phyloP scores from a whole-genome alignment of 2,329 filamentous ascomycete genomes.

The Pseudocercospora crystallina region DNA sequence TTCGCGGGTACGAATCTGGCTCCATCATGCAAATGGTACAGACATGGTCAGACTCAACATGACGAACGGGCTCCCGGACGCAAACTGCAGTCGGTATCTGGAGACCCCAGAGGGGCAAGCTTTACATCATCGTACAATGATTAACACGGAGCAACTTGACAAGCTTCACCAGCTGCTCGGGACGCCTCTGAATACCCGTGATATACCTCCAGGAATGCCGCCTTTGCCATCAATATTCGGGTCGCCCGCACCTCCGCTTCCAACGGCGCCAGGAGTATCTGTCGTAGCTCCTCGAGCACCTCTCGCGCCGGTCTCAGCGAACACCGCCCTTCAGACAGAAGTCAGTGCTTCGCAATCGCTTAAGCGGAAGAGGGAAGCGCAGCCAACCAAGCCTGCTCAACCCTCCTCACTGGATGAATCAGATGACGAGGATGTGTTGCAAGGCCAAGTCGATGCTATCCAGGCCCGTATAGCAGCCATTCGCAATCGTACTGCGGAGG shows the following conservation, averaged over 20 bases:
- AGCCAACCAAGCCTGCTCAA: background rate
- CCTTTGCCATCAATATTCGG: conserved; percentile 15
- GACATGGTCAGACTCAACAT: too few relatives aligned
- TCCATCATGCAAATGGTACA: too few relatives aligned
- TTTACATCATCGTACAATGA: too few relatives aligned
- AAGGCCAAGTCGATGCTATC: conserved; percentile 8
- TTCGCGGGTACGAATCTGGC: background rate
- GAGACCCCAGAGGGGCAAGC: too few relatives aligned
- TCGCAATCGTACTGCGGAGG: conserved; percentile 12
- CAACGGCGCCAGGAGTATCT: background rate
- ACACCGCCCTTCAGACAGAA: background rate
- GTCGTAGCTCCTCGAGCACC: background rate
- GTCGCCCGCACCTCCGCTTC: conserved; percentile 3
- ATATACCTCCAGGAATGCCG: background rate
- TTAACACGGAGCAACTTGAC: too few relatives aligned
- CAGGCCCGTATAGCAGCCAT: conserved; percentile 19
- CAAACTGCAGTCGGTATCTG: too few relatives aligned
- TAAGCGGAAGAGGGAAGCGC: conserved; percentile 3
- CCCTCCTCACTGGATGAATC: conserved; percentile 2
- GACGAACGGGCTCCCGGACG: too few relatives aligned
- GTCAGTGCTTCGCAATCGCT: background rate
- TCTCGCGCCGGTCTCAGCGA: conserved; percentile 6
- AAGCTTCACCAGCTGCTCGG: too few relatives aligned
- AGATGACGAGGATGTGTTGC: conserved; percentile 18
- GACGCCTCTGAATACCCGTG: too few relatives aligned